phyloP scores from a whole-genome alignment of 306 rosid species.

The Cucumis melo region DNA sequence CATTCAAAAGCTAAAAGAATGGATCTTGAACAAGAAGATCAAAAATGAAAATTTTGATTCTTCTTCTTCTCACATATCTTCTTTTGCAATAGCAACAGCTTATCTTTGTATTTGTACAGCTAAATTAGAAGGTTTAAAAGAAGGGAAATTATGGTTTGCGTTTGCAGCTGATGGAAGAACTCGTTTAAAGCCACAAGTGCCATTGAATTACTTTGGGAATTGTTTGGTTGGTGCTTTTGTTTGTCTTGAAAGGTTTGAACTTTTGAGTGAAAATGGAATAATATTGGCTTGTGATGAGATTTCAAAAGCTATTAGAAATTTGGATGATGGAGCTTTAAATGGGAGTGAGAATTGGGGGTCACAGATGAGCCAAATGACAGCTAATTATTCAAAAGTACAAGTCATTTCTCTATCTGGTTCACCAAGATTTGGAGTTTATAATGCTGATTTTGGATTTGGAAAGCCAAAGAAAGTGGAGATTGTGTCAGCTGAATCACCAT shows the following conservation, averaged over 20 bases:
- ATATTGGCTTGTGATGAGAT: conserved; percentile 10
- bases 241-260: background rate
- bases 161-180: background rate
- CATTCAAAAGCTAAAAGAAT: background rate
- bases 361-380: background rate
- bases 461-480: background rate
- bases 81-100: background rate
- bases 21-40: background rate
- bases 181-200: background rate
- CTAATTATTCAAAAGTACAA: background rate
- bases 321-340: background rate
- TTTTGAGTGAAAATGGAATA: conserved; percentile 16
- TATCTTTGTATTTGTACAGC: background rate
- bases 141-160: background rate
- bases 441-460: background rate
- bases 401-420: background rate
- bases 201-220: background rate
- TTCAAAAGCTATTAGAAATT: conserved; percentile 2
- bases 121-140: background rate
- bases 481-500: background rate
- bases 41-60: too few relatives aligned
- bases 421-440: background rate
- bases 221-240: background rate
- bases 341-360: conserved; percentile 4
- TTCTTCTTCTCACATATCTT: background rate